phyloP scores from a whole-genome alignment of 306 rosid genomes.

The Vigna angularis region DNA sequence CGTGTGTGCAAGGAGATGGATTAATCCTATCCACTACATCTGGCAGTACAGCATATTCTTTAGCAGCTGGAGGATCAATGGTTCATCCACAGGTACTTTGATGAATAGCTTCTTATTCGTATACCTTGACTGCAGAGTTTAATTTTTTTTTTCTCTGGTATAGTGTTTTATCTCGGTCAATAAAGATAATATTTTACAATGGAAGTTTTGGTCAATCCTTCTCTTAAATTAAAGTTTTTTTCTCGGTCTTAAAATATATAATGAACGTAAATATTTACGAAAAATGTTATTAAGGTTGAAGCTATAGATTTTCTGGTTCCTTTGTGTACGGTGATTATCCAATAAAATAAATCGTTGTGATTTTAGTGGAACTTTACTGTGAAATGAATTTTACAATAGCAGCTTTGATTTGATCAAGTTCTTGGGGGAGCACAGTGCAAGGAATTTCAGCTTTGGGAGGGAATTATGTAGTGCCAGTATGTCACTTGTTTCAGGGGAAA shows the following conservation, averaged over 20 bases:
- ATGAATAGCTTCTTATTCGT: conserved; percentile 5
- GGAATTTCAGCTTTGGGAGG: too few species aligned
- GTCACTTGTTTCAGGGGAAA: too few species aligned
- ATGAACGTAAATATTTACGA: background rate
- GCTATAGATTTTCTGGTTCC: background rate
- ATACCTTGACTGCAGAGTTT: conserved; percentile 1
- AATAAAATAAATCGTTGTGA: too few species aligned
- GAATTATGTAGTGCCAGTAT: too few species aligned
- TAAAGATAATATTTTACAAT: background rate
- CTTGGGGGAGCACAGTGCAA: too few species aligned
- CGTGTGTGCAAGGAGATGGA: conserved; percentile 97
- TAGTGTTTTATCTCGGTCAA: background rate
- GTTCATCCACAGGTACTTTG: conserved; percentile 95
- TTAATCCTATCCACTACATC: conserved; percentile 91
- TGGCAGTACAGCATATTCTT: conserved; percentile 96
- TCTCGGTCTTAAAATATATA: background rate
- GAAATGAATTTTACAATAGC: too few species aligned
- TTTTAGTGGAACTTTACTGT: too few species aligned
- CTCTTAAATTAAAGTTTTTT: background rate
- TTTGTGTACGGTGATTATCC: background rate
- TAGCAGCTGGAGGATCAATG: conserved; percentile 99
- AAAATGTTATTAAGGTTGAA: background rate
- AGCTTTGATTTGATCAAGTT: too few species aligned
- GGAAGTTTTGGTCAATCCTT: background rate
- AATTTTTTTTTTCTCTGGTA: background rate